Percentiles rank a stretch among this genome's conserved stretches.
These are phyloP conservation scores for Bromus sterilis DNA, from an alignment of 176 grass and related monocot genomes.

Conservation along the genomic window DNA sequence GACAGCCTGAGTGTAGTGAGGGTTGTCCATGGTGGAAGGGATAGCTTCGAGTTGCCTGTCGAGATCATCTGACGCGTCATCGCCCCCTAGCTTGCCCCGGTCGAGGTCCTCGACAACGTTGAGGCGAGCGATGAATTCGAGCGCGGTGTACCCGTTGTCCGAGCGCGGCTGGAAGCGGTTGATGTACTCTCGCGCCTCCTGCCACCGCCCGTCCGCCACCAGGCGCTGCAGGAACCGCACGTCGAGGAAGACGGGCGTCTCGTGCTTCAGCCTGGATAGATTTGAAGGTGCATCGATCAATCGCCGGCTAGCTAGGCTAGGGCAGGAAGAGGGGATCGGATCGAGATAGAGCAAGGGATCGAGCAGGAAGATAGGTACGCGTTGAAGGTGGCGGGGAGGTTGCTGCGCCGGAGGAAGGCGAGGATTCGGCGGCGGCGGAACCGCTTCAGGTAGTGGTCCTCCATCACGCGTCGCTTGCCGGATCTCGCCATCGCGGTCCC, in stretches of 20 bases:
- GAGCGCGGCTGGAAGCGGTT: not conserved
- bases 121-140: not conserved
- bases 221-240: not conserved
- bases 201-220: not conserved
- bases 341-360: not conserved
- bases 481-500: not conserved
- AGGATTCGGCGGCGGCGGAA: constrained; percentile 39
- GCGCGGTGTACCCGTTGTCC: not conserved
- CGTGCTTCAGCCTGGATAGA: not conserved
- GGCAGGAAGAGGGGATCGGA: no score
- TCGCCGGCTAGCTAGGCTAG: not conserved
- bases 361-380: not conserved
- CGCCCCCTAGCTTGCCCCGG: not conserved
- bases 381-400: not conserved
- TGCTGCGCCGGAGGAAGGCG: constrained; percentile 11
- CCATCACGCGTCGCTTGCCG: not conserved
- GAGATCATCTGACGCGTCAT: not conserved
- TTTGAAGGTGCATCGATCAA: not conserved
- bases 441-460: constrained; percentile 1
- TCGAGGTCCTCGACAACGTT: constrained; percentile 1
- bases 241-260: not conserved
- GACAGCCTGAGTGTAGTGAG: not conserved
- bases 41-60: not conserved
- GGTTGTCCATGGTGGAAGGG: not conserved
- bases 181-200: not conserved